Evolutionary conservation across 1,284 basidiomycete species (phyloP).

Genomic region (Puccinia polysora): DNA sequence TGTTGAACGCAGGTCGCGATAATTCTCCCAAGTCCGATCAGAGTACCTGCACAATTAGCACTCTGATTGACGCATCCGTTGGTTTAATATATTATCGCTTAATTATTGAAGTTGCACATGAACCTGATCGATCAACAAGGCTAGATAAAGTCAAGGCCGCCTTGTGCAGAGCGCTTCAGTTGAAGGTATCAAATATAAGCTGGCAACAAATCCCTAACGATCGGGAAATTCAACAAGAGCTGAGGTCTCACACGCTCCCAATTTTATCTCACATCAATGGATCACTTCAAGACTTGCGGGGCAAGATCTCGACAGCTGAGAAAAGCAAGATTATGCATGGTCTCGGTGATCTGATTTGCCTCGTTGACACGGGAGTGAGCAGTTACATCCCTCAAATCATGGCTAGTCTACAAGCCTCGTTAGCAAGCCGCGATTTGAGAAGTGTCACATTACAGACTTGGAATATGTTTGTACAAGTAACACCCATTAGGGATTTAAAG

Average conservation of each 20-base stretch:
- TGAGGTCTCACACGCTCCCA: conserved; percentile 16
- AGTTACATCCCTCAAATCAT: conserved; percentile 65
- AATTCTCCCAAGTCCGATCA: conserved; percentile 9
- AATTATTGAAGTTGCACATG: conserved; percentile 25
- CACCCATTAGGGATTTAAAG: conserved; percentile 69
- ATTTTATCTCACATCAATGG: conserved; percentile 41
- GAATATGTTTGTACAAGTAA: conserved; percentile 69
- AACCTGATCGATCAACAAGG: not conserved
- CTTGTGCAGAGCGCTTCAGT: conserved; percentile 20
- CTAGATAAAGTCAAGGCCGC: conserved; percentile 1
- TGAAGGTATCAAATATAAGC: conserved; percentile 13
- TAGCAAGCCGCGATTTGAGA: conserved; percentile 68
- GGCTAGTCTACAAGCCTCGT: conserved; percentile 88
- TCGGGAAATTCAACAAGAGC: conserved; percentile 27
- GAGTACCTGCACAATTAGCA: not conserved
- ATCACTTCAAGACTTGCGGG: conserved; percentile 34
- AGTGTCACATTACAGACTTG: conserved; percentile 76
- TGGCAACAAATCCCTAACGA: conserved; percentile 14
- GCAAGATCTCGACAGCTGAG: conserved; percentile 32
- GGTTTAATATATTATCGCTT: conserved; percentile 32
- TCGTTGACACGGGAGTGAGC: conserved; percentile 34
- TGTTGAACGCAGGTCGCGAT: conserved; percentile 32
- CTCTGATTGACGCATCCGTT: conserved; percentile 9
- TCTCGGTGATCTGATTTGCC: conserved; percentile 30
- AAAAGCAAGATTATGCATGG: conserved; percentile 39